Base-by-base conservation (phyloP, 495 filamentous ascomycete genomes). In the Aspergillus bridgeri region DNA sequence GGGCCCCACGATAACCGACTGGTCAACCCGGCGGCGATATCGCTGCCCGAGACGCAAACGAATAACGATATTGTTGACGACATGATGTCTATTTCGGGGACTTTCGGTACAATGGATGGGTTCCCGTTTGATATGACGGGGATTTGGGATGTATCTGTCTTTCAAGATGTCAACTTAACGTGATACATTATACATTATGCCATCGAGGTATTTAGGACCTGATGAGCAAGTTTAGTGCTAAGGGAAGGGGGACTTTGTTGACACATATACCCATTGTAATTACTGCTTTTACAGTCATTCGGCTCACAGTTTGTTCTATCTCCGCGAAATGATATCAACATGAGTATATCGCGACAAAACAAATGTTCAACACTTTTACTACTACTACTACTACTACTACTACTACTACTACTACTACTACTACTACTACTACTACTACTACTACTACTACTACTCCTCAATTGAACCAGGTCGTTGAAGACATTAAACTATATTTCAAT, bases 91-190 rank as follows among this genome's bases (percentile, higher is more conserved):
- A 79, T 79, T 22, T 78, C 76, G 0, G 74, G 74, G 54, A 78
- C 75, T 2, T 79, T 79, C 45, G 76, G 76, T 11, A 79, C 76
- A 1, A 78, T 79, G 75, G 76, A 79, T 56, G 76, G 76, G 3
- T 79, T 79, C 58, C 76, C 76, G 27, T 78, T 79, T 52, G 76
- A 79, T 60, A 79, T 79, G 76, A 79, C 76, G 25, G 76, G 76
- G 25, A 79, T 79, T 51, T 79, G 76, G 76, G 76, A 79, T 63
- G 74, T 78, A 5, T 76, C 75, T 50, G 75, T 75, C 42, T 78
- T 78, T 56, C 76, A 79, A 33, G 76, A 79, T 49, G 72, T 79
- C 23, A 78, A 75, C 61, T 53, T 77, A 29, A 60, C 69, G 15
- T 77, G 25, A 48, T 47, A 18, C 22, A 53, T 9, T n/a, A n/a